Evolutionary conservation across 352 stramenopile genomes (phyloP).

Genomic region (Pythium insidiosum): DNA sequence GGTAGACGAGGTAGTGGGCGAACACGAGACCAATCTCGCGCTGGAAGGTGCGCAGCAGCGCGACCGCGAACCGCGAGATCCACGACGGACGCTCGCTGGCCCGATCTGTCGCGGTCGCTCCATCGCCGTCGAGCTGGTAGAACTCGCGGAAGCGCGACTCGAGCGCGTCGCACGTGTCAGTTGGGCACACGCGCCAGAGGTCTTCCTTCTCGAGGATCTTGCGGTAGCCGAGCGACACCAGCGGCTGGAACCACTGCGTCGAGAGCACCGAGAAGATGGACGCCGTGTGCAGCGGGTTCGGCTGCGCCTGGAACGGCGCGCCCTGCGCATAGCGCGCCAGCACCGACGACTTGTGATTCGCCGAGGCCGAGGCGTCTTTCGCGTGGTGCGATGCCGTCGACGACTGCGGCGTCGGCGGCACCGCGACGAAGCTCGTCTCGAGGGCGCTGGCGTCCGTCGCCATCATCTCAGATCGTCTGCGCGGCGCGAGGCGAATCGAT

Average conservation of each 20-base stretch:
- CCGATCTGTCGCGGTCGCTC: not conserved
- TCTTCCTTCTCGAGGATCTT: conserved; percentile 32
- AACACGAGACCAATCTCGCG: conserved; percentile 17
- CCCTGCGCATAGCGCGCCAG: conserved; percentile 10
- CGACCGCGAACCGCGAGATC: conserved; percentile 14
- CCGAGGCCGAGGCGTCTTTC: not conserved
- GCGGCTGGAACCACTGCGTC: conserved; percentile 24
- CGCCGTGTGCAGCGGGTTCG: conserved; percentile 27
- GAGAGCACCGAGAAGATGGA: conserved; percentile 23
- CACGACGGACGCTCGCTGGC: conserved; percentile 1
- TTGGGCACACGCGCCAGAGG: conserved; percentile 23
- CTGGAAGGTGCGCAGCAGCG: conserved; percentile 18
- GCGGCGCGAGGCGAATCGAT: no score
- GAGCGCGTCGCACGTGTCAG: conserved; percentile 19
- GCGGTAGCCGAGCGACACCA: conserved; percentile 24
- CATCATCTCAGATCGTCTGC: no score
- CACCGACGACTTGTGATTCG: no score
- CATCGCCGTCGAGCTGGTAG: conserved; percentile 8
- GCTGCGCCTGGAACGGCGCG: conserved; percentile 2
- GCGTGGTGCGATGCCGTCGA: no score
- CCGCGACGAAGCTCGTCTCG: no score
- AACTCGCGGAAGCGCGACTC: conserved; percentile 14
- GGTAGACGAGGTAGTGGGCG: conserved; percentile 18
- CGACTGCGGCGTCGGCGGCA: no score
- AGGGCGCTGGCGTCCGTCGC: no score